phyloP scores from a whole-genome alignment of 768 basidiomycete genomes.

The Hypsizygus marmoreus region DNA sequence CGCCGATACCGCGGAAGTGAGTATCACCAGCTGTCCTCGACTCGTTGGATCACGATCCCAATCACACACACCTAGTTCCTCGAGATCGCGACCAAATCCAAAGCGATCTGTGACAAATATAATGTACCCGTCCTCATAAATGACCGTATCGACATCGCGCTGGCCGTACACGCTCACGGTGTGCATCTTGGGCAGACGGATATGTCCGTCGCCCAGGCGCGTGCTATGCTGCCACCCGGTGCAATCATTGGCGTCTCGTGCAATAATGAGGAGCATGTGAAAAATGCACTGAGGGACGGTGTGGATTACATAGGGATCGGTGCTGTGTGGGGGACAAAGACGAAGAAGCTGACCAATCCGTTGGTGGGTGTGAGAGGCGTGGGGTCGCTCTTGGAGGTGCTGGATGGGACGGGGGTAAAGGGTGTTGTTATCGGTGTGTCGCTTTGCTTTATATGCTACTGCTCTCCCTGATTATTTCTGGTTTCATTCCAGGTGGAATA shows the following conservation, averaged over 20 bases:
- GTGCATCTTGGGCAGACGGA: conserved; percentile 92
- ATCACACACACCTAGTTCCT: conserved; percentile 58
- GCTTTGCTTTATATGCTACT: not conserved
- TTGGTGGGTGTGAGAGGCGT: conserved; percentile 75
- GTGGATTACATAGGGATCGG: conserved; percentile 91
- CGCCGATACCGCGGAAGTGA: conserved; percentile 76
- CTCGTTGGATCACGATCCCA: too few relatives aligned
- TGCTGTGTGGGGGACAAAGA: conserved; percentile 77
- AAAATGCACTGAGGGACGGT: conserved; percentile 57
- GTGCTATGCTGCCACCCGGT: conserved; percentile 64
- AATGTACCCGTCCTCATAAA: conserved; percentile 85
- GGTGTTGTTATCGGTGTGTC: conserved; percentile 84
- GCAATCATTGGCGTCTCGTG: conserved; percentile 83
- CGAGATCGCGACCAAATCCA: conserved; percentile 67
- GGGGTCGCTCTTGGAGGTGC: conserved; percentile 60
- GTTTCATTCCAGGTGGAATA: conserved; percentile 70
- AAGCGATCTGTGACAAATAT: conserved; percentile 73
- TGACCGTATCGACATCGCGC: conserved; percentile 84
- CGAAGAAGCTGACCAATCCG: conserved; percentile 69
- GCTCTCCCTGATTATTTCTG: not conserved
- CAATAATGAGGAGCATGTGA: conserved; percentile 65
- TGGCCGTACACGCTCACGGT: conserved; percentile 74
- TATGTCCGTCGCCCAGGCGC: conserved; percentile 69
- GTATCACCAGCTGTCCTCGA: too few relatives aligned
- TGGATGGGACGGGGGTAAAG: conserved; percentile 65